Base-by-base conservation (phyloP, 352 stramenopile species). In the Pythium dissimile region DNA sequence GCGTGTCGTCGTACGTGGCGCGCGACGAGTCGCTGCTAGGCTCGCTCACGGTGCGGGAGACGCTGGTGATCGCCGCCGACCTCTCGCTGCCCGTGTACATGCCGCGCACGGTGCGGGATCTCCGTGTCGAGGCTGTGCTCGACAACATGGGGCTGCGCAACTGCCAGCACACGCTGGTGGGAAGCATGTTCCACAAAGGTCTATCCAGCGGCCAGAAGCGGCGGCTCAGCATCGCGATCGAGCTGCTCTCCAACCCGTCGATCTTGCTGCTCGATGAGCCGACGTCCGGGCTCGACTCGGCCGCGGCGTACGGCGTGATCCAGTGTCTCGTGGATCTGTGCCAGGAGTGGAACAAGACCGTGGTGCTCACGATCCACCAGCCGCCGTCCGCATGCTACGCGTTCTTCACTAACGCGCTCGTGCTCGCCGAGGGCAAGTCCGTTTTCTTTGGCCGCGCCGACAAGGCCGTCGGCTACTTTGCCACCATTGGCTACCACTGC, bases 221-320 rank as follows among this genome's bases (percentile, higher is more conserved):
- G 61, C 66, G 94, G 15, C 75, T 98, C 8, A 89, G 88, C 1
- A 98, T 98, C 56, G 96, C 83, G 4, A 71, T 96, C 18, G 92
- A 99, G 71, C 66, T 99, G 28, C 87, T 97, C 0, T 84, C 89
- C 0, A 96, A 98, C 57, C 95, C 95, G 38, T 90, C 94, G 13
- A 70, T 98, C 27, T 59, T 99, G 37, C 86, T 99, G 31, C 70
- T 99, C 21, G 94, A 98, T 51, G 95, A 98, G 57, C 93, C 95
- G 2, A 98, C 92, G 0, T 94, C 75, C 7, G 89, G 91, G 0
- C 71, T 98, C 15, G 95, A 98, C 67, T 77, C 84, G 15, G 86
- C 78, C 5, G 87, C 91, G 9, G 90, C 93, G 15, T 75, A 87
- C 20, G 80, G 81, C 43, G 84, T 98, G 5, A 95, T 98, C 61